Base-by-base conservation (phyloP, 2,329 filamentous ascomycete genomes). In the Colletotrichum neosansevieriae region DNA sequence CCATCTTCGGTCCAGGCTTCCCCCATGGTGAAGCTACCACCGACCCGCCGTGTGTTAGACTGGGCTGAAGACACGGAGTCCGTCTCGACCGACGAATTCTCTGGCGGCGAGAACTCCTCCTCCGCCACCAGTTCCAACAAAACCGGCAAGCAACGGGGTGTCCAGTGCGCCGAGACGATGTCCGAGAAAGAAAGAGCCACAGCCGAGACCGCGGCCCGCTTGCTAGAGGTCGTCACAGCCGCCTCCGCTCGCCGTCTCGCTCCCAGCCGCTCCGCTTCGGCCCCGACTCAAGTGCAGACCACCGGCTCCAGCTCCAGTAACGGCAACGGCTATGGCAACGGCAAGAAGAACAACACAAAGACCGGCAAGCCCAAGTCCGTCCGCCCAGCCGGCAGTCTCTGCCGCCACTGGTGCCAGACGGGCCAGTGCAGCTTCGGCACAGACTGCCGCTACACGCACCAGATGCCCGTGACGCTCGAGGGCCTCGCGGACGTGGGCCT, bases 351-450 rank as follows among this genome's bases (percentile, higher is more conserved):
- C 29, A 24, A n/a, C 29, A 15, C 58, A 5, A 58, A 59, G 42
- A 9, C 53, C n/a, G 44, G 17, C 13, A 67, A 67, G 49, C 29
- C 58, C 13, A 70, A 53, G 34, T 10, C 49, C 11, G 13, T 49
- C n/a, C 66, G 53, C 24, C 61, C 62, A 17, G 38, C 50, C 51
- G 62, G 47, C 71, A 71, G 44, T 29, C 75, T 76, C 73, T 86
- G 85, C 74, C 79, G 80, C 12, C 77, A 83, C 74, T 88, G 84
- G 84, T 85, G 84, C 74, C 78, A 79, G 58, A 76, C 80, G 45
- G 84, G 84, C 6, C 78, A 75, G 12, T 88, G 85, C 74, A 80
- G 77, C 71, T 86, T 79, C 76, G 82, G 80, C 3, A 57, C 65
- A 6, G 70, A 74, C 9, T 88, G 85, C 74, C 77, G 78, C 4